Base-by-base conservation (phyloP, 176 grass and related monocot species). In the Dactylis glomerata region DNA sequence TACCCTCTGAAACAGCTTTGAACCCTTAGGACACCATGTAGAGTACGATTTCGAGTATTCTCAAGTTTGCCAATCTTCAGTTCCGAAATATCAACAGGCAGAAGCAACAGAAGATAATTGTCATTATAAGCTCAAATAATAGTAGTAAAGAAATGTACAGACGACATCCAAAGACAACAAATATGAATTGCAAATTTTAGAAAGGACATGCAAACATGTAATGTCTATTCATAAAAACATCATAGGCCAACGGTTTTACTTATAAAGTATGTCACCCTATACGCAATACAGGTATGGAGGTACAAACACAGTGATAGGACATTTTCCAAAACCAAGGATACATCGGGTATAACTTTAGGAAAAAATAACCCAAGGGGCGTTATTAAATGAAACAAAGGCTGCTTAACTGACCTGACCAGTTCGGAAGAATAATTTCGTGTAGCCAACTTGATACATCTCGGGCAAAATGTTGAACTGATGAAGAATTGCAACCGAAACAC, bases 381-480 rank as follows among this genome's bases (percentile, higher is more conserved):
- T 30, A 56, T 78, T 45, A 75, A 85, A 85, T 38, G 68, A 50
- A 47, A 77, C 24, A 32, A 81, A 34, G 15, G 24, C 8, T 42
- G 38, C 27, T 75, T 75, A 30, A 62, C 91, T 91, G 49, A 99
- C 96, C 91, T 99, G 96, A 46, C 96, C 96, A 57, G 93, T 99
- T 76, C 96, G 87, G 84, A 99, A 99, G 85, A 98, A 98, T 49
- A 98, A 92, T 37, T 95, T 98, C 82, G 96, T 95, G 80, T 95
- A 98, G 77, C 96, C 96, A 92, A 98, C 91, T 94, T 98, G 96
- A 85, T 98, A 98, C 96, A 98, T 98, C 79, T 99, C 96, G 68
- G 93, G 93, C 46, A 94, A 88, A 84, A 99, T 99, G 75, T 96
- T 99, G 70, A 99, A 99, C 52, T 99, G 96, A 20, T 94, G 87